A percentile compares a stretch with the other conserved stretches of the same genome.
Conservation (phyloP, 257 asterid genomes). For the Solanum microdontum region DNA sequence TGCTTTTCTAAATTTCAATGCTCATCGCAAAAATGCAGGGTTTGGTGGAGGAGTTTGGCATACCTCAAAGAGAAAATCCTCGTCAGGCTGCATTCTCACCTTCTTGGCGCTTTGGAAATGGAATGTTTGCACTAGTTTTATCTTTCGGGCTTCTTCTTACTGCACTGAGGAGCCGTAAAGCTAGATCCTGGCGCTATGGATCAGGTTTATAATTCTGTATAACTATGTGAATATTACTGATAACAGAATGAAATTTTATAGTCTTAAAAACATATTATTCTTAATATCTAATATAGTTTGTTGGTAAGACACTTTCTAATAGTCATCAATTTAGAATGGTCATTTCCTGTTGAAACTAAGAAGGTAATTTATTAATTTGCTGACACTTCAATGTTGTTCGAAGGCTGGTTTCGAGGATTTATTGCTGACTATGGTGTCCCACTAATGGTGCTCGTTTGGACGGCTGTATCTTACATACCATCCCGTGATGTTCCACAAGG, state of each 20-base stretch:
- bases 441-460: conserved; percentile 86
- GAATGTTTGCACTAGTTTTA: conserved; percentile 89
- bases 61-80: conserved; percentile 62
- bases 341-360: background rate
- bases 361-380: background rate
- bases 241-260: background rate
- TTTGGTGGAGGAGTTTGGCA: conserved; percentile 81
- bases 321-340: background rate
- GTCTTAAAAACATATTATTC: background rate
- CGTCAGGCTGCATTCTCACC: conserved; percentile 42
- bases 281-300: background rate
- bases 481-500: conserved; percentile 64
- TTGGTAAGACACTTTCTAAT: background rate
- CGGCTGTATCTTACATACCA: conserved; percentile 80
- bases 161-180: conserved; percentile 75
- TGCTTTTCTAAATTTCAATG: background rate
- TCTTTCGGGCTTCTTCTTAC: conserved; percentile 90
- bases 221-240: background rate
- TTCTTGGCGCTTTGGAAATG: conserved; percentile 93
- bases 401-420: conserved; percentile 87
- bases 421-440: conserved; percentile 98
- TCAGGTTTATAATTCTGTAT: conserved; percentile 36
- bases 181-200: conserved; percentile 96
- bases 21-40: conserved; percentile 36
- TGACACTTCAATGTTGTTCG: conserved; percentile 9